Evolutionary conservation across 2,329 filamentous ascomycete genomes (phyloP), one percentile per base, ranked within the genome.

Genomic region (Neopestalotiopsis clavispora): DNA sequence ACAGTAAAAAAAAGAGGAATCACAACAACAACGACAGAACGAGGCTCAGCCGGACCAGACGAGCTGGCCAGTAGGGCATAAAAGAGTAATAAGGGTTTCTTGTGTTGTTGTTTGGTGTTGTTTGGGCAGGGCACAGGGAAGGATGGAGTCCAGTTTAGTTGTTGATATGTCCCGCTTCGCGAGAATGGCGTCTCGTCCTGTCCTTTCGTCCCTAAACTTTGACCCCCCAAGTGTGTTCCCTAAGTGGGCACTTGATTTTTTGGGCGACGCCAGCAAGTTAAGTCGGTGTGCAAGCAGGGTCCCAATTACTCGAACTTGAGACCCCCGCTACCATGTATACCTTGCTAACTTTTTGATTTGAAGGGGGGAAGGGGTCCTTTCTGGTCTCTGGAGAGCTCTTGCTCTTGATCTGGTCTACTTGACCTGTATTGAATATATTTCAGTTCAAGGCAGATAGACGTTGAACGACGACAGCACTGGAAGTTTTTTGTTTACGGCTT

Each of bases 41-140:
- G 4, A 20, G 45, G 45, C 45, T 52, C 45, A 52, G 17, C 45
- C 74, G 75, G 73, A 67, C 73, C 75, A 75, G 75, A 74, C 67
- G 65, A 64, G 70, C 74, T 76, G 77, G 76, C 76, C 74, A 75
- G 73, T 72, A 74, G 74, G 74, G 71, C 74, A 73, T 74, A 70
- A 65, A 70, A 73, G 60, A 68, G 38, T 52, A 52, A 52, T 23
- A 52, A 52, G 45, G 45, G 45, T 23, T 28, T 28, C n/a, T 52
- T 52, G 45, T 7, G 34, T 52, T 52, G 17, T 52, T 52, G 45
- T 52, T 52, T 52, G 45, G 45, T 52, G 45, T 52, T 52, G 45
- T 20, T 52, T 52, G 45, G 45, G 45, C 45, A 52, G 20, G 45
- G 45, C 17, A 28, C 23, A 17, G 20, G 45, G 45, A 52, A 52